Evolutionary conservation across 495 filamentous ascomycete species (phyloP).

Genomic region (Tuber calosporum): DNA sequence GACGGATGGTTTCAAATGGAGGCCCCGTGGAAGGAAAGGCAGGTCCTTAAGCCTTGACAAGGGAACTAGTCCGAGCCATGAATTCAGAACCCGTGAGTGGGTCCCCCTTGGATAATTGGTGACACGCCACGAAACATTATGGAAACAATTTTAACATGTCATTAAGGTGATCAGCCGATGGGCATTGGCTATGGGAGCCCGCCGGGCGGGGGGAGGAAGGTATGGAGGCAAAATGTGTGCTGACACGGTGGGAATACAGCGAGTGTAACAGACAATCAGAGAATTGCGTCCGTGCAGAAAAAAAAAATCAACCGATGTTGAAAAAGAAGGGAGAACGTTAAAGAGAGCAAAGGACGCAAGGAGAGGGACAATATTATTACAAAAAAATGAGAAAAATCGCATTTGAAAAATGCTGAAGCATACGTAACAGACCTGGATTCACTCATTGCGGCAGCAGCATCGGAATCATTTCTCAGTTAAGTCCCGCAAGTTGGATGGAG

Average conservation of each 20-base stretch:
- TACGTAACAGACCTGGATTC: not conserved
- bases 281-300: conserved; percentile 4
- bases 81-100: not conserved
- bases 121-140: conserved; percentile 31
- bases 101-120: conserved; percentile 24
- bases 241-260: not conserved
- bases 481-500: not conserved
- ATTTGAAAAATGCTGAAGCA: not conserved
- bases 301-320: not conserved
- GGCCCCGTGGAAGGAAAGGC: not conserved
- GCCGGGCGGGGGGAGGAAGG: not conserved
- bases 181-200: conserved; percentile 24
- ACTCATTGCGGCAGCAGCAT: not conserved
- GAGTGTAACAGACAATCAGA: not conserved
- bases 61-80: not conserved
- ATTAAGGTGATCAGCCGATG: conserved; percentile 38
- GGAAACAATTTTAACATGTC: conserved; percentile 40
- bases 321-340: not conserved
- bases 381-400: not conserved
- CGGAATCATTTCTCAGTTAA: not conserved
- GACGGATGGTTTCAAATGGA: not conserved
- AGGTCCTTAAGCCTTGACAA: not conserved
- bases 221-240: not conserved
- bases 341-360: not conserved
- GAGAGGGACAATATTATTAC: not conserved